A percentile compares a stretch with the other conserved stretches of the same genome.
Evolutionary conservation across 176 grass and related monocot species (phyloP).

Genomic region (Triticum urartu): DNA sequence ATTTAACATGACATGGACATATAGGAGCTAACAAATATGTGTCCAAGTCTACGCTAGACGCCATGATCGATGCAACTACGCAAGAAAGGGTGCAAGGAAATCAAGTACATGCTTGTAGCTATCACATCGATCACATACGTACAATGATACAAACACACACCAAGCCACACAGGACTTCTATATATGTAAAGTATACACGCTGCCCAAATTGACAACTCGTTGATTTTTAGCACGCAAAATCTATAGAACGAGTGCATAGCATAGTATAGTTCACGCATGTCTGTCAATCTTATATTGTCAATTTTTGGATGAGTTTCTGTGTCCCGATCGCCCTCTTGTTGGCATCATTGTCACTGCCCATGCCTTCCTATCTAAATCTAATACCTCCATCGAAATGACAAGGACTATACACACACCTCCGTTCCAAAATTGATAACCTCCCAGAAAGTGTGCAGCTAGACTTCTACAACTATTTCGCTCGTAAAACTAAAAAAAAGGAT

Average conservation of each 20-base stretch:
- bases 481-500: too few species aligned
- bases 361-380: constrained; percentile 45
- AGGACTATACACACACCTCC: background rate
- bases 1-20: constrained; percentile 14
- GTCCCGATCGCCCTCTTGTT: constrained; percentile 17
- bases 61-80: constrained; percentile 16
- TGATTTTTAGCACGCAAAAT: background rate
- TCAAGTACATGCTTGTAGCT: constrained; percentile 28
- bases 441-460: background rate
- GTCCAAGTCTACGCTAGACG: constrained; percentile 16
- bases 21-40: background rate
- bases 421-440: background rate
- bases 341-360: constrained; percentile 51
- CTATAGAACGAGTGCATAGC: background rate
- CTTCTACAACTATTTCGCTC: too few species aligned
- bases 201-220: background rate
- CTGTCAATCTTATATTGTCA: constrained; percentile 20
- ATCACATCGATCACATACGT: constrained; percentile 9
- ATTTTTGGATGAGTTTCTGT: constrained; percentile 26
- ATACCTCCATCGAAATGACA: constrained; percentile 1
- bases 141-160: background rate
- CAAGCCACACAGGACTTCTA: background rate
- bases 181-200: background rate
- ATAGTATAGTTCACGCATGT: constrained; percentile 8
- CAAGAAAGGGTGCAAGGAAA: constrained; percentile 11